These are phyloP conservation scores for Cyclospora cayetanensis DNA, from an alignment of 169 alveolate species.

Conservation along the genomic window DNA sequence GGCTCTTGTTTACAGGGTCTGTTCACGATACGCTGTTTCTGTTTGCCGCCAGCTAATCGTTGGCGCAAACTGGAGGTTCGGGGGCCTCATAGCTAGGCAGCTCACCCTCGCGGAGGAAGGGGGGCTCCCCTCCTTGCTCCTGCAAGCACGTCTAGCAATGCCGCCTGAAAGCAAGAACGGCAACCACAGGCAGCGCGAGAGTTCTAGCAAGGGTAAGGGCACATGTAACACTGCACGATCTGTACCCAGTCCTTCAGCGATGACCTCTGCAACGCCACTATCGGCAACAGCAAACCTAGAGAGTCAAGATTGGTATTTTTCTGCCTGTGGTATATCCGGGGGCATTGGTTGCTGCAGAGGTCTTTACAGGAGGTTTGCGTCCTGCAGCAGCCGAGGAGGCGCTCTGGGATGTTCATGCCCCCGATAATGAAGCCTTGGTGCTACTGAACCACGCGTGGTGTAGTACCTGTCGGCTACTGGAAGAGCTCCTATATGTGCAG, in stretches of 20 bases:
- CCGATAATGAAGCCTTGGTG: not conserved
- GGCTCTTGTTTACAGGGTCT: not conserved
- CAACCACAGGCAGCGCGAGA: too few species aligned
- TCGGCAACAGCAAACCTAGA: not conserved
- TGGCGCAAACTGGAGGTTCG: not conserved
- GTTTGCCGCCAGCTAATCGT: not conserved
- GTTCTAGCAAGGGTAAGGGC: too few species aligned
- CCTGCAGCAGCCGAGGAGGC: not conserved
- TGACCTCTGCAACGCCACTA: too few species aligned
- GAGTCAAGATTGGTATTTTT: not conserved
- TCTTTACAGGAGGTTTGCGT: not conserved
- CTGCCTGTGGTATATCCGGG: not conserved
- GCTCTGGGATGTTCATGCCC: constrained; percentile 5
- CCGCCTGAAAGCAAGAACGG: too few species aligned
- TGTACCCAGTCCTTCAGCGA: too few species aligned
- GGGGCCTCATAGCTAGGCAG: not conserved
- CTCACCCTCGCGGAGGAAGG: not conserved
- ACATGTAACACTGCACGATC: too few species aligned
- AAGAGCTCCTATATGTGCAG: not conserved
- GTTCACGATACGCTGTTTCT: not conserved
- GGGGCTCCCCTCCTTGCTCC: not conserved
- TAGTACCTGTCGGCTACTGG: not conserved
- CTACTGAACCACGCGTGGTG: constrained; percentile 30
- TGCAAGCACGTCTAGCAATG: not conserved
- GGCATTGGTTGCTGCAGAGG: not conserved